Percentiles rank a stretch among this genome's conserved stretches.
These are phyloP conservation scores for Acanthamoeba culbertsoni DNA, from an alignment of 208 protist species.

Conservation along the genomic window DNA sequence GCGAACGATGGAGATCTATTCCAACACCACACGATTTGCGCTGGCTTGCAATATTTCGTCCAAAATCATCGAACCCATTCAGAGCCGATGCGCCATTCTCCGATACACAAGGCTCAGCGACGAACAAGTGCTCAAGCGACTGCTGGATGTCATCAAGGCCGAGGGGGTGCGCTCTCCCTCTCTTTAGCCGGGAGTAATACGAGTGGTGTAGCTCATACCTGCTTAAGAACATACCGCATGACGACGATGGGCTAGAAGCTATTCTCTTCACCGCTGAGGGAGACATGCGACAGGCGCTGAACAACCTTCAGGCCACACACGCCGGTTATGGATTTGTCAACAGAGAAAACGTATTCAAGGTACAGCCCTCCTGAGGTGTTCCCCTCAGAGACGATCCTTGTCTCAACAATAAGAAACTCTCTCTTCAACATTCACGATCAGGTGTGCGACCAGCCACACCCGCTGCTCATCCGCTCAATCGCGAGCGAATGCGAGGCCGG, in stretches of 20 bases:
- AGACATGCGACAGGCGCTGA: constrained; percentile 96
- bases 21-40: constrained; percentile 96
- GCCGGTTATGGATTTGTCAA: constrained; percentile 95
- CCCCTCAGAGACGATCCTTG: too few species aligned
- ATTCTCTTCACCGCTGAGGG: constrained; percentile 97
- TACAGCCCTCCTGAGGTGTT: too few species aligned
- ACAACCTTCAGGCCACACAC: constrained; percentile 96
- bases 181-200: not conserved
- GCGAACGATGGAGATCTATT: constrained; percentile 98
- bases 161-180: constrained; percentile 81
- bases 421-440: too few species aligned
- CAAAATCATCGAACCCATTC: constrained; percentile 99
- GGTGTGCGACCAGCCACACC: constrained; percentile 97
- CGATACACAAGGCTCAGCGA: constrained; percentile 85
- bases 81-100: constrained; percentile 92
- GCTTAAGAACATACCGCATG: constrained; percentile 80
- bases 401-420: too few species aligned
- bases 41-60: constrained; percentile 98
- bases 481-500: constrained; percentile 87
- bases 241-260: constrained; percentile 95
- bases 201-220: not conserved
- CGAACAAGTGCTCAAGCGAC: constrained; percentile 90
- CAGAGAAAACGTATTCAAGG: constrained; percentile 98
- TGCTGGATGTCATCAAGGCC: constrained; percentile 90
- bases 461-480: constrained; percentile 92